Evolutionary conservation across 768 basidiomycete species (phyloP).

Genomic region (Harrya chromipes): DNA sequence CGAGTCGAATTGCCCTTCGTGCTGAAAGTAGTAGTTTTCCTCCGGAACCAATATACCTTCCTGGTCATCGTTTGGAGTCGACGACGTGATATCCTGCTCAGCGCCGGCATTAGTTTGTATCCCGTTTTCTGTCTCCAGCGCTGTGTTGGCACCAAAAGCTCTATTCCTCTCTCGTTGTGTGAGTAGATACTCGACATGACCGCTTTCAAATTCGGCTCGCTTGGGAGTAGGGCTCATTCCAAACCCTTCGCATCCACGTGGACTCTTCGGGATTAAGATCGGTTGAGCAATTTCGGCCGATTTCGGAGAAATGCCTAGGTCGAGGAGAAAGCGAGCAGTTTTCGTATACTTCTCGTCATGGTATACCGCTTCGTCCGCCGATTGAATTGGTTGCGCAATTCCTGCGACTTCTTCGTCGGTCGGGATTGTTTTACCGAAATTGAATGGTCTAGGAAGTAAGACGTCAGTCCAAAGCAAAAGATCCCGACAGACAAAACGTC

Average conservation of each 20-base stretch:
- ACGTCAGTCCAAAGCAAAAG: background rate
- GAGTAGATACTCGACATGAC: conserved; percentile 21
- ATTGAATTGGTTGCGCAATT: conserved; percentile 14
- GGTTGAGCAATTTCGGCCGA: conserved; percentile 12
- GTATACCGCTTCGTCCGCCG: conserved; percentile 14
- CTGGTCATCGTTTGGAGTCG: background rate
- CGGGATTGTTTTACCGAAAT: conserved; percentile 33
- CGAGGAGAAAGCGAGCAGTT: conserved; percentile 11
- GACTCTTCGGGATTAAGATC: background rate
- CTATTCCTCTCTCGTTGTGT: conserved; percentile 25
- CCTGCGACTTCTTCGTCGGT: conserved; percentile 31
- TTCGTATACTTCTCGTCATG: conserved; percentile 12
- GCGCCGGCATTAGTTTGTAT: background rate
- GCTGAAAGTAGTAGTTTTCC: background rate
- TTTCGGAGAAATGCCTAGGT: background rate
- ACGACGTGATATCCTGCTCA: background rate
- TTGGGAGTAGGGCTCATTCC: conserved; percentile 26
- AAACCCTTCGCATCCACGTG: conserved; percentile 21
- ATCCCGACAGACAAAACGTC: background rate
- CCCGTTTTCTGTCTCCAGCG: background rate
- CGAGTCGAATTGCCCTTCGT: background rate
- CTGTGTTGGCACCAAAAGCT: conserved; percentile 3
- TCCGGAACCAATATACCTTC: background rate
- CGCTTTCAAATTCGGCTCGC: conserved; percentile 7
- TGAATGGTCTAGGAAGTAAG: conserved; percentile 43